Conservation (phyloP, 805 yeast species). For the Metschnikowia orientalis region DNA sequence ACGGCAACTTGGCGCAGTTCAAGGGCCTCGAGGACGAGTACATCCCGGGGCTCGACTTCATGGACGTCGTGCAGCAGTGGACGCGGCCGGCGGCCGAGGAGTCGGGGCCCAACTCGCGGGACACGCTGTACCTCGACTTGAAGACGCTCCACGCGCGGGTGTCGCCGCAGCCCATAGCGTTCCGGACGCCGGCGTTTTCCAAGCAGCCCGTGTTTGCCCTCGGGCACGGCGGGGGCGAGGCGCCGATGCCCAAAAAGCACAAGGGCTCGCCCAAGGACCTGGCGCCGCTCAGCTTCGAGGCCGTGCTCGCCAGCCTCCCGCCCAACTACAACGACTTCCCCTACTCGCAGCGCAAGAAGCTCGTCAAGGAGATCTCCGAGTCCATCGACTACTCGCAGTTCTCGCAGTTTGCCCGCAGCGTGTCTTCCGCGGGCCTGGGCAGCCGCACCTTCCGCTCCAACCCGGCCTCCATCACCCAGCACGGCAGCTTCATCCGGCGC, state of each 20-base stretch:
- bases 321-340: constrained; percentile 52
- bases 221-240: constrained; percentile 5
- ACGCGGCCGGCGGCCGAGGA: constrained; percentile 36
- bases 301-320: constrained; percentile 31
- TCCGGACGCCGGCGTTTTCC: constrained; percentile 13
- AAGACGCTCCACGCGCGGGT: constrained; percentile 41
- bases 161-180: constrained; percentile 38
- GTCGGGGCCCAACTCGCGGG: constrained; percentile 25
- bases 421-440: constrained; percentile 22
- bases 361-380: constrained; percentile 34
- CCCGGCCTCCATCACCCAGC: constrained; percentile 14
- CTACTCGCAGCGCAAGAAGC: constrained; percentile 55
- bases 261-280: constrained; percentile 20
- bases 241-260: constrained; percentile 23
- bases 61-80: constrained; percentile 47
- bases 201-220: constrained; percentile 9
- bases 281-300: constrained; percentile 37
- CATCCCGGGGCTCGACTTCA: constrained; percentile 65
- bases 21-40: constrained; percentile 71
- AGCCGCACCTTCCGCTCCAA: constrained; percentile 18
- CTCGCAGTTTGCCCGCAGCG: constrained; percentile 36
- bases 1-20: constrained; percentile 14
- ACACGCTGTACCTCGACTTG: constrained; percentile 37
- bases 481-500: constrained; percentile 29
- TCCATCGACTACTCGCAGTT: constrained; percentile 42